Conservation (phyloP, 139 green algal genomes). For the Pseudopediastrum boryanum region DNA sequence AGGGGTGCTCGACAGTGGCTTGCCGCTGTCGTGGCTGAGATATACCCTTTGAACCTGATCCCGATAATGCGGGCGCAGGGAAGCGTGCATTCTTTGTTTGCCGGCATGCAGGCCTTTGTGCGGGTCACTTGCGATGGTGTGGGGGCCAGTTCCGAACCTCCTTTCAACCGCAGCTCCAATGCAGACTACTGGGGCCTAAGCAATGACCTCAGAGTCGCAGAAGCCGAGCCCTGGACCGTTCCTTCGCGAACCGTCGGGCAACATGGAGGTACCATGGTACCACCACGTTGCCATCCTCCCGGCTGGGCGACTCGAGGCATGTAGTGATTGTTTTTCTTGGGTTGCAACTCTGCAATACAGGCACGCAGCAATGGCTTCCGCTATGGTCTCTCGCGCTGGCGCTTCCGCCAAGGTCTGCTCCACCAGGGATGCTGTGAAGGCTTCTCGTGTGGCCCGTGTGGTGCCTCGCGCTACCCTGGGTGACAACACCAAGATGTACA, state of each 20-base stretch:
- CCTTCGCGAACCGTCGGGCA: neutral
- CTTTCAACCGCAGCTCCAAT: neutral
- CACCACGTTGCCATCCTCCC: neutral
- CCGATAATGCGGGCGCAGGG: conserved; percentile 40
- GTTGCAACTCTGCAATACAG: neutral
- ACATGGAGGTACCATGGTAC: neutral
- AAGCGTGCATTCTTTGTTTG: conserved; percentile 20
- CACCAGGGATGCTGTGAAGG: no score
- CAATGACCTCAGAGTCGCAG: neutral
- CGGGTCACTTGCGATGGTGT: neutral
- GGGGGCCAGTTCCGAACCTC: neutral
- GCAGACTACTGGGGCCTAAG: neutral
- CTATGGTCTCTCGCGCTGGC: conserved; percentile 29
- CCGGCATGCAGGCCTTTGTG: neutral
- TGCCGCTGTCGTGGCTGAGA: conserved; percentile 25
- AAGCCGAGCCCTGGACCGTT: neutral
- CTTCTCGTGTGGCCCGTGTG: neutral
- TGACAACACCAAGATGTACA: conserved; percentile 28
- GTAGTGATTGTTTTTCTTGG: neutral
- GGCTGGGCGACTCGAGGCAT: neutral
- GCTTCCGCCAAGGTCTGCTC: conserved; percentile 7
- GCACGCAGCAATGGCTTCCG: conserved; percentile 11
- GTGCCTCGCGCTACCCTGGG: conserved; percentile 23
- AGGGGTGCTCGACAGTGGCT: conserved; percentile 28
- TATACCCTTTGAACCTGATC: conserved; percentile 44